Base-by-base conservation (phyloP, 768 basidiomycete genomes). In the Floccularia luteovirens region DNA sequence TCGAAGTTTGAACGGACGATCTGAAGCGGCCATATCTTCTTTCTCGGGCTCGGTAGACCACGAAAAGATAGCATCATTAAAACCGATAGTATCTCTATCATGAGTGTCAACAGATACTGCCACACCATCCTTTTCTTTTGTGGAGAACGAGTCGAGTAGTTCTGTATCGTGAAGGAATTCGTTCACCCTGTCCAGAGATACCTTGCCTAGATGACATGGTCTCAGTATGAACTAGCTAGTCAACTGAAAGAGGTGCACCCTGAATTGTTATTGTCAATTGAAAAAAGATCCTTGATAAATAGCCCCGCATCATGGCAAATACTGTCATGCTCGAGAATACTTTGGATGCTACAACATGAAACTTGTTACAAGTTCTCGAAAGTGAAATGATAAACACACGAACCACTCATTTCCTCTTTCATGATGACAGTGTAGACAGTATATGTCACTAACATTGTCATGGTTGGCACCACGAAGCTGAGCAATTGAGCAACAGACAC, bases 371-470 rank as follows among this genome's bases (percentile, higher is more conserved):
- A 6, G 5, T 16, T 19, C 19, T 23, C 11, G 11, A 5, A 30
- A 12, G 12, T 30, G 13, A 13, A 11, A 7, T 6, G 7, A 19
- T 7, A 14, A n/a, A 30, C 11, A 31, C 10, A 33, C 39, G 19
- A 20, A 41, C 39, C 39, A 39, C 46, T 66, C 24, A 72, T 57
- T 0, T 61, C 51, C 47, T 64, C 45, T 35, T 64, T 64, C 57
- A 66, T 62, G 32, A 72, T 48, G 23, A 66, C 36, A 3, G 67
- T 69, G 60, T 79, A 85, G 5, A 74, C 64, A 1, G 69, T 63
- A 48, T 75, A 86, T 1, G 81, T 79, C 12, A 72, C 67, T 30
- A 80, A 50, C 83, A 86, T 87, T 22, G 74, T 77, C 1, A 74
- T 25, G 6, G 85, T 54, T 0, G 85, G 84, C 31, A 85, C 70